Percentiles rank a stretch among this genome's conserved stretches.
These are phyloP conservation scores for Aspergillus proliferans DNA, from an alignment of 2,329 filamentous ascomycete genomes.

Conservation along the genomic window DNA sequence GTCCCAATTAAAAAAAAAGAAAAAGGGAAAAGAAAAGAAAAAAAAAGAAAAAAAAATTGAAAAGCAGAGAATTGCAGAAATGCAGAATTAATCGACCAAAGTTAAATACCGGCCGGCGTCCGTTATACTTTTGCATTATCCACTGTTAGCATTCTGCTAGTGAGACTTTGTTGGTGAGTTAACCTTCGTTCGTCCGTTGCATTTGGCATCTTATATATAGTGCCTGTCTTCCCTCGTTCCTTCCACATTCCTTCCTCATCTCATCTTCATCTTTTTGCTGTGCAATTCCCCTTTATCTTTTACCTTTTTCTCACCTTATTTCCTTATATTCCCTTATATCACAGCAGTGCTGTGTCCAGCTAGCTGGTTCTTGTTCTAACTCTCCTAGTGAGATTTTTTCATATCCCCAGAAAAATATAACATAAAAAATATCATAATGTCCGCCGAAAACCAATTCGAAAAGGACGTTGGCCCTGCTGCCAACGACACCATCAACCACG, in stretches of 20 bases:
- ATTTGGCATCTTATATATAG: neutral
- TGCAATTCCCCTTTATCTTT: neutral
- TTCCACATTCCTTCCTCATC: neutral
- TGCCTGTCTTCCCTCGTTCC: constrained; percentile 1
- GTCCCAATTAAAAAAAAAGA: neutral
- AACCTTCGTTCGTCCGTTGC: neutral
- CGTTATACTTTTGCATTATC: neutral
- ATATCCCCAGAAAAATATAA: neutral
- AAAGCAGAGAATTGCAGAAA: too few relatives aligned
- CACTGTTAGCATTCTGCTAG: too few relatives aligned
- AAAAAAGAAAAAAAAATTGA: neutral
- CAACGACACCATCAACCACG: constrained; percentile 2
- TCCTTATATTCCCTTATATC: constrained; percentile 7
- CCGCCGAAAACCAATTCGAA: constrained; percentile 22
- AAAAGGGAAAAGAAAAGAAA: neutral
- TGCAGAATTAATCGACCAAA: too few relatives aligned
- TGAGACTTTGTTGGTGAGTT: neutral
- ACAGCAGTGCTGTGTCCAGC: constrained; percentile 29
- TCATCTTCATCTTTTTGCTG: neutral
- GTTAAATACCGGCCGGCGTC: neutral
- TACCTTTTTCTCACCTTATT: constrained; percentile 3
- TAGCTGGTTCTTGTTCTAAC: constrained; percentile 15
- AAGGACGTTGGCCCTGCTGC: constrained; percentile 23
- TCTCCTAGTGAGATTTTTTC: constrained; percentile 1
- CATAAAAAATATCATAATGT: constrained; percentile 16